Base-by-base conservation (phyloP, 306 rosid species). In the Sphenostylis stenocarpa region DNA sequence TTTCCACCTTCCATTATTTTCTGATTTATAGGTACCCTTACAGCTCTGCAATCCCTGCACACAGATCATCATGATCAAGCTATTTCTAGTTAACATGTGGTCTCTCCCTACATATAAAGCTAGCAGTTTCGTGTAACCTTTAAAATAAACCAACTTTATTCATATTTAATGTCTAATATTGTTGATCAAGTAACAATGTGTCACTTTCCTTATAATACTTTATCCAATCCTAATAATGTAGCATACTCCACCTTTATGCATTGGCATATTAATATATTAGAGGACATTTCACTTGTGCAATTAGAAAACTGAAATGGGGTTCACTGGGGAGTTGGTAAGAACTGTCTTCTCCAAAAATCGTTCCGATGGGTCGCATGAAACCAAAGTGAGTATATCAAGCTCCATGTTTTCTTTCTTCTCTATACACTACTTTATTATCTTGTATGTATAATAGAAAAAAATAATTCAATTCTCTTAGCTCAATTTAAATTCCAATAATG, bases 271-370 rank as follows among this genome's bases (percentile, higher is more conserved):
- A 60, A 76, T 76, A 72, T 67, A 56, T 53, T 64, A 34, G 71
- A 26, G 69, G 75, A 77, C 73, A 63, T 61, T 77, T 66, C 73
- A 71, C 67, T 64, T 71, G 52, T 76, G 78, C 62, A 72, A n/a
- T 73, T 72, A 33, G 51, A 60, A 31, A 65, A 44, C 69, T 51
- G 53, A 67, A 67, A 94, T 94, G 98, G 98, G 98, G n/a, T 86
- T 94, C 87, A 87, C 83, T 21, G 87, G 91, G 15, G 98, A 84
- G 68, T 79, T 94, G 81, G 97, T 88, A 38, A 87, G 85, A 83
- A 90, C 80, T 83, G 98, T 94, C 79, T 90, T 94, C 90, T 86
- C 88, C 53, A 88, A 82, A 80, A 91, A 80, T 68, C 81, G 91
- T 14, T 83, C 90, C 49, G 29, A 53, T 44, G 75, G 79, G 28